Conservation (phyloP, 805 yeast species). For the Debaryomyces prosopidis region DNA sequence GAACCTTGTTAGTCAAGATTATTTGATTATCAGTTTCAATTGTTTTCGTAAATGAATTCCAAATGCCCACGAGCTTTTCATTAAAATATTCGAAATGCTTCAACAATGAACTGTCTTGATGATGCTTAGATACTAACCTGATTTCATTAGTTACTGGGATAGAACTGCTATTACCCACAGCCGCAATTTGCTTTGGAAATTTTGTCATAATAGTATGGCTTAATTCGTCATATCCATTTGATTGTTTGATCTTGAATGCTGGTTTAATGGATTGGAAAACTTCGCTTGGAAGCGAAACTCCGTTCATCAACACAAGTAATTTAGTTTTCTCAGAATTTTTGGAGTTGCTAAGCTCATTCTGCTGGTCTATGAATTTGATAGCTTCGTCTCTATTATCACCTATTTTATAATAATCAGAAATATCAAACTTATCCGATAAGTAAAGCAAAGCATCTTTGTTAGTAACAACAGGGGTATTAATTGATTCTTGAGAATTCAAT, state of each 20-base stretch:
- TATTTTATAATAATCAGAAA: constrained; percentile 35
- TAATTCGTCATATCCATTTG: constrained; percentile 1
- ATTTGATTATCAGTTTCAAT: constrained; percentile 10
- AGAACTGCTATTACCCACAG: constrained; percentile 7
- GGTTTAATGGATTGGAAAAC: constrained; percentile 24
- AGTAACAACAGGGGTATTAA: constrained; percentile 1
- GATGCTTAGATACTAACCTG: constrained; percentile 14
- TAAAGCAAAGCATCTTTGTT: constrained; percentile 36
- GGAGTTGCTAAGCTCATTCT: constrained; percentile 5
- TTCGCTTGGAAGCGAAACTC: constrained; percentile 29
- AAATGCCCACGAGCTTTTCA: constrained; percentile 32
- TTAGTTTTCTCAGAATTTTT: constrained; percentile 11
- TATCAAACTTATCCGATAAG: constrained; percentile 47
- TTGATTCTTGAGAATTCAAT: constrained; percentile 3
- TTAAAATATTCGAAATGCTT: constrained; percentile 27
- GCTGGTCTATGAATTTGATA: constrained; percentile 24
- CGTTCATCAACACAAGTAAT: constrained; percentile 41
- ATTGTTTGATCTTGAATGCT: constrained; percentile 17
- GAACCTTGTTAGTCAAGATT: constrained; percentile 4
- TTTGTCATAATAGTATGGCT: constrained; percentile 11
- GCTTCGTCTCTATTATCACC: constrained; percentile 24
- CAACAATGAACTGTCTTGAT: constrained; percentile 5
- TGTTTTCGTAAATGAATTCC: constrained; percentile 31
- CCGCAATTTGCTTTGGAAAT: constrained; percentile 19
- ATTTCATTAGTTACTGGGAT: constrained; percentile 25